phyloP scores from a whole-genome alignment of 1,139 yeast genomes.

The Scheffersomyces stambukii region DNA sequence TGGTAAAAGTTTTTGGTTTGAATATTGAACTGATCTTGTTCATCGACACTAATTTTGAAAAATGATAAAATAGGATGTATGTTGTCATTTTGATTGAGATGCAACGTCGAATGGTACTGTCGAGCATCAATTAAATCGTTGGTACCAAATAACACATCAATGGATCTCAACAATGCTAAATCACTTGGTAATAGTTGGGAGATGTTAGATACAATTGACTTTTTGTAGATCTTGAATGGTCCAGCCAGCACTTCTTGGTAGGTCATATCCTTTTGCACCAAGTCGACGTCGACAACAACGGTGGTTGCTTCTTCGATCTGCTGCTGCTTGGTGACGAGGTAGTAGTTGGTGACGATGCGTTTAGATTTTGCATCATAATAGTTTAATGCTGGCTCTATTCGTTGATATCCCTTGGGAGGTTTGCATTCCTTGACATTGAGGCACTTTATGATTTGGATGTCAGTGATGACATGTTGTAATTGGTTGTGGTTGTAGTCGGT shows the following conservation, averaged over 20 bases:
- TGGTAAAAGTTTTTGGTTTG: constrained; percentile 1
- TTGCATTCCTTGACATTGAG: constrained; percentile 5
- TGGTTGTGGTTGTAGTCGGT: constrained; percentile 1
- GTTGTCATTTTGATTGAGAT: constrained; percentile 7
- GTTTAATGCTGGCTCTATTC: constrained; percentile 9
- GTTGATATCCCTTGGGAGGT: constrained; percentile 8
- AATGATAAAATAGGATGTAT: constrained; percentile 12
- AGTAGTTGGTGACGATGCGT: constrained; percentile 9
- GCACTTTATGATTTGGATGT: constrained; percentile 9
- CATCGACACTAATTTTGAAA: constrained; percentile 6
- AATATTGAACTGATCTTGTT: constrained; percentile 3
- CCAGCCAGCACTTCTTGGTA: constrained; percentile 5
- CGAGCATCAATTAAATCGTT: constrained; percentile 18
- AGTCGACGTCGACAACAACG: constrained; percentile 13
- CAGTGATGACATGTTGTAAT: constrained; percentile 7
- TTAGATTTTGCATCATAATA: constrained; percentile 4
- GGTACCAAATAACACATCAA: constrained; percentile 25
- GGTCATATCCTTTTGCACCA: constrained; percentile 6
- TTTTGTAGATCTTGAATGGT: constrained; percentile 9
- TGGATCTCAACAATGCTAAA: constrained; percentile 15
- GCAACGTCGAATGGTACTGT: constrained; percentile 10
- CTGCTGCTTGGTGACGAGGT: constrained; percentile 11
- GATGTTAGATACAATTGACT: constrained; percentile 5
- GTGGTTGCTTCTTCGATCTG: constrained; percentile 10
- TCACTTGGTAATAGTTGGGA: constrained; percentile 8